Conservation (phyloP, 2,329 filamentous ascomycete genomes). For the Corynespora cassiicola region DNA sequence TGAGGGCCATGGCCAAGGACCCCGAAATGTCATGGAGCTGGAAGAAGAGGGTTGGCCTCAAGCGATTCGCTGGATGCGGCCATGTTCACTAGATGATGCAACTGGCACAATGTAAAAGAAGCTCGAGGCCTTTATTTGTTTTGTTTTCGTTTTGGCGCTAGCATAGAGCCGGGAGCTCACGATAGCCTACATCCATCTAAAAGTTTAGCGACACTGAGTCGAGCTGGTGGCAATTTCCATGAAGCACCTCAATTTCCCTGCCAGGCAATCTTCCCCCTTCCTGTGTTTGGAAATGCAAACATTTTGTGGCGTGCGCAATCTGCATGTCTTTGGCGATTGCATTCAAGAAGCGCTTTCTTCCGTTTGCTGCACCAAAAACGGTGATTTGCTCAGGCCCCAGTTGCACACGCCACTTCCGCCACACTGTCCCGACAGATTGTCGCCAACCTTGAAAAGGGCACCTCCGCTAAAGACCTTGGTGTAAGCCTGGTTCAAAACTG, state of each 20-base stretch:
- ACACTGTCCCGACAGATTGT: constrained; percentile 13
- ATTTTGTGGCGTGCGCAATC: too few species aligned
- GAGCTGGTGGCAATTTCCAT: too few species aligned
- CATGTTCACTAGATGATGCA: constrained; percentile 19
- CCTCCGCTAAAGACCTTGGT: constrained; percentile 6
- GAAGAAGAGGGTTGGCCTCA: constrained; percentile 36
- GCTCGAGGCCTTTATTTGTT: too few species aligned
- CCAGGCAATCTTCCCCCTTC: too few species aligned
- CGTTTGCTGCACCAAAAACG: constrained; percentile 6
- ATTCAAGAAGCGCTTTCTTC: too few species aligned
- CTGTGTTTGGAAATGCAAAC: too few species aligned
- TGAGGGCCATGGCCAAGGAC: constrained; percentile 33
- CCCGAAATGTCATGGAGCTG: constrained; percentile 41
- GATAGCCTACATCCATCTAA: too few species aligned
- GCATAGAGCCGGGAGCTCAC: too few species aligned
- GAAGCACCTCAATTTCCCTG: too few species aligned
- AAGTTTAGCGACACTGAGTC: too few species aligned
- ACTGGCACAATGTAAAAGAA: background rate
- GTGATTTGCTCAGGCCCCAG: constrained; percentile 6
- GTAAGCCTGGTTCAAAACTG: constrained; percentile 1
- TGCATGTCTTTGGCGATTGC: too few species aligned
- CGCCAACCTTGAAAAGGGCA: constrained; percentile 12
- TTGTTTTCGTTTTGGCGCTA: too few species aligned
- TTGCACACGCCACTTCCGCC: constrained; percentile 14
- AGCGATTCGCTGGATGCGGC: constrained; percentile 26